Percentiles rank a stretch among this genome's conserved stretches.
These are phyloP conservation scores for Simplicillium aogashimaense DNA, from an alignment of 2,329 filamentous ascomycete species.

Conservation along the genomic window DNA sequence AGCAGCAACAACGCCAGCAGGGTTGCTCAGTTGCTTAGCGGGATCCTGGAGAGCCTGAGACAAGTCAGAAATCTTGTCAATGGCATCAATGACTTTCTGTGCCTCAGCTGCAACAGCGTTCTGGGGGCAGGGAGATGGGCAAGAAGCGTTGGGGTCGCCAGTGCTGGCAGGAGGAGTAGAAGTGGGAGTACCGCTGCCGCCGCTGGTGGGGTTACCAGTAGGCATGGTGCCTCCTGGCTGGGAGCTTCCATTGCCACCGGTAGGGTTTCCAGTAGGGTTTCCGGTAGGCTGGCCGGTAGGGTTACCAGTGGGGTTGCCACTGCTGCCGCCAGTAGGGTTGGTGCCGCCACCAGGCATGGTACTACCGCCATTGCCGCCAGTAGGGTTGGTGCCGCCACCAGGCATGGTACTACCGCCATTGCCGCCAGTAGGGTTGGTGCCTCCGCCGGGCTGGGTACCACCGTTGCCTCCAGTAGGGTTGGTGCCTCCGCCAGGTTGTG, in stretches of 20 bases:
- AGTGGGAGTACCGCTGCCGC: background rate
- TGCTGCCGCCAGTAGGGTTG: background rate
- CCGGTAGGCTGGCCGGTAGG: background rate
- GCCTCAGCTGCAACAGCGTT: background rate
- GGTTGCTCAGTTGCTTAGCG: background rate
- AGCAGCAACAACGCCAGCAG: background rate
- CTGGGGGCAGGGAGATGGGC: background rate
- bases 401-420: background rate
- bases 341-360: background rate
- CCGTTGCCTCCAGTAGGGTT: background rate
- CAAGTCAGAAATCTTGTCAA: background rate
- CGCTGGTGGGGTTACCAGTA: too few species aligned
- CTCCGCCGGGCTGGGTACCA: background rate
- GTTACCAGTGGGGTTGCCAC: background rate
- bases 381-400: background rate
- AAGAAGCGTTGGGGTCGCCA: background rate
- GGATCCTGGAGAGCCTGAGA: background rate
- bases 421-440: background rate
- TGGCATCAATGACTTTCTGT: background rate
- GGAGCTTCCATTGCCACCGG: too few species aligned
- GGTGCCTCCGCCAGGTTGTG: too few species aligned
- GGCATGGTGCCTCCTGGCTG: too few species aligned
- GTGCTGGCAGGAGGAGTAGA: background rate
- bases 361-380: background rate
- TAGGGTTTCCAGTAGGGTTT: too few species aligned